Base-by-base conservation (phyloP, 2,329 filamentous ascomycete species). In the Blastomyces parvus region DNA sequence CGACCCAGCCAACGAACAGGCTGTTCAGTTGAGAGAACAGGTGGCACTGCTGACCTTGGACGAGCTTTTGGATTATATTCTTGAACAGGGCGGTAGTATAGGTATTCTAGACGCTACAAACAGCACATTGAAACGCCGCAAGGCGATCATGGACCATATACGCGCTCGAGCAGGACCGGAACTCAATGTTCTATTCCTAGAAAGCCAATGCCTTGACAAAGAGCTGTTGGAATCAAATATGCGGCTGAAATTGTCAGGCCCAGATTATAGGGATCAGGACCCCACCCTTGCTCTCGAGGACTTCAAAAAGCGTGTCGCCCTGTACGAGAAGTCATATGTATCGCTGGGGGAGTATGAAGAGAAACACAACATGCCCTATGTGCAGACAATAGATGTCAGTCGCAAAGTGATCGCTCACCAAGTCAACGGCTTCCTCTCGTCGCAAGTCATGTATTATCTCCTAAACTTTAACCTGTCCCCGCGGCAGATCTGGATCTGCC, bases 61-160 rank as follows among this genome's bases (percentile, higher is more conserved):
- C 70, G 94, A 99, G 72, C 81, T 97, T 9, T 78, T 99, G 57
- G 88, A 96, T 69, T 99, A 96, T 74, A 86, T 99, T 13, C 80
- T 97, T 42, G 81, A 87, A 30, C 82, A 87, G 62, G 90, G 88
- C 36, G 94, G 94, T 57, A 90, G 91, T 38, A 90, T 97, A 11
- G 94, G 94, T 46, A 97, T 99, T 66, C 84, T 99, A 14, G 94
- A 99, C 76, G 94, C 94, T 8, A 99, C 94, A 8, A 99, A 99
- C 79, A 97, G 92, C 78, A 99, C 94, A 0, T 83, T 96, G 59
- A 84, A 90, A 66, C 88, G 94, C 46, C 86, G 94, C 59, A 87
- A 93, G 75, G 83, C 89, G 33, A 84, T 99, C 62, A 91, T 96
- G 70, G 84, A 93, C 65, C 88, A 86, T 68, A 90, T 97, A 71